A percentile compares a stretch with the other conserved stretches of the same genome.
Evolutionary conservation across 192 early-diverging fungal genomes (phyloP).

Genomic region (Mortierella claussenii): DNA sequence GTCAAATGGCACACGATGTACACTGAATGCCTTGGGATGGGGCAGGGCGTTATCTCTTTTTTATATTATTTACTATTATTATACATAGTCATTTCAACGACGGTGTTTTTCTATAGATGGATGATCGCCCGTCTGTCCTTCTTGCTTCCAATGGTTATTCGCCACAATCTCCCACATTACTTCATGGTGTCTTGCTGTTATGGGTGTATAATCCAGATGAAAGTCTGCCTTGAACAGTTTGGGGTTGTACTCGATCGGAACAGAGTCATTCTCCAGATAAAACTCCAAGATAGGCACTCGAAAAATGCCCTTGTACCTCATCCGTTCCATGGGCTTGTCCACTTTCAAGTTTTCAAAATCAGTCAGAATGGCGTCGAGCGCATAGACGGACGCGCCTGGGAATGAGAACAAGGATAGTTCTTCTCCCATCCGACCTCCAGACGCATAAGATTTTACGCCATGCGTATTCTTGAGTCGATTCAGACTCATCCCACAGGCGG

Average conservation of each 20-base stretch:
- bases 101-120: slow-evolving; percentile 23
- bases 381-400: slow-evolving; percentile 35
- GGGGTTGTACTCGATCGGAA: slow-evolving; percentile 36
- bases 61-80: neutral
- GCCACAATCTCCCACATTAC: slow-evolving; percentile 45
- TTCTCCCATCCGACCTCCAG: slow-evolving; percentile 30
- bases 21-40: neutral
- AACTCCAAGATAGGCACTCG: slow-evolving; percentile 49
- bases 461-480: slow-evolving; percentile 48
- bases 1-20: no score
- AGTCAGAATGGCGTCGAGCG: slow-evolving; percentile 11
- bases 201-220: slow-evolving; percentile 35
- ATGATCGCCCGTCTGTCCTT: slow-evolving; percentile 6
- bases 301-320: slow-evolving; percentile 34
- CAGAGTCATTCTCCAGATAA: slow-evolving; percentile 15
- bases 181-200: slow-evolving; percentile 31
- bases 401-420: slow-evolving; percentile 39
- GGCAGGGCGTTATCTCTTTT: neutral
- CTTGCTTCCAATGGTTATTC: slow-evolving; percentile 34
- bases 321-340: slow-evolving; percentile 23
- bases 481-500: slow-evolving; percentile 47
- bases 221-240: slow-evolving; percentile 39
- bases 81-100: neutral
- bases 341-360: slow-evolving; percentile 28
- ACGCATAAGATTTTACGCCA: slow-evolving; percentile 35